Conservation (phyloP, 2,329 filamentous ascomycete genomes). For the Neophaeococcomyces mojaviensis region DNA sequence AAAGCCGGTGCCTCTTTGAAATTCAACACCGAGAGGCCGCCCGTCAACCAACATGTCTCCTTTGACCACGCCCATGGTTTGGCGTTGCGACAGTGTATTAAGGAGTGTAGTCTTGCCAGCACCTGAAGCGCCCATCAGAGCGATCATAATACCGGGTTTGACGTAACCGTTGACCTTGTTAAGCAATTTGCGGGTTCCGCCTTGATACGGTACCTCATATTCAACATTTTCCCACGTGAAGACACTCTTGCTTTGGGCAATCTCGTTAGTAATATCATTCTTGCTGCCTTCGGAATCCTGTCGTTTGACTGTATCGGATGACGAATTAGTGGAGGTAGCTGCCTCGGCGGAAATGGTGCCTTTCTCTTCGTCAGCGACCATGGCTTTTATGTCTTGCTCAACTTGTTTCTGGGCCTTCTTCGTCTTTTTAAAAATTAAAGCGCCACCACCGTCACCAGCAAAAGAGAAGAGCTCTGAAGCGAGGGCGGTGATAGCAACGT, state of each 20-base stretch:
- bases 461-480: constrained; percentile 64
- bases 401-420: constrained; percentile 51
- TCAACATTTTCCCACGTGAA: constrained; percentile 66
- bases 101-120: constrained; percentile 79
- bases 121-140: constrained; percentile 72
- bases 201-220: constrained; percentile 65
- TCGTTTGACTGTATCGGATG: constrained; percentile 30
- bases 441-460: constrained; percentile 54
- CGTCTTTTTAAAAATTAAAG: constrained; percentile 64
- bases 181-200: constrained; percentile 53
- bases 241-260: constrained; percentile 53
- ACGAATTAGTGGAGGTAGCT: constrained; percentile 21
- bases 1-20: constrained; percentile 63
- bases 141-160: constrained; percentile 72
- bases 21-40: constrained; percentile 51
- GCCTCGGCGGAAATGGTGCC: constrained; percentile 23
- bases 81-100: constrained; percentile 68
- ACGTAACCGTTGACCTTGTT: constrained; percentile 69
- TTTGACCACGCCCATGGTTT: constrained; percentile 56
- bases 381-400: constrained; percentile 33
- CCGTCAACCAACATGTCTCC: constrained; percentile 69
- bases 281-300: constrained; percentile 21
- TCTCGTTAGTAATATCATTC: constrained; percentile 37
- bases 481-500: constrained; percentile 62
- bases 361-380: constrained; percentile 52